Evolutionary conservation across 202 grass and related monocot species (phyloP).

Genomic region (Digitaria exilis): DNA sequence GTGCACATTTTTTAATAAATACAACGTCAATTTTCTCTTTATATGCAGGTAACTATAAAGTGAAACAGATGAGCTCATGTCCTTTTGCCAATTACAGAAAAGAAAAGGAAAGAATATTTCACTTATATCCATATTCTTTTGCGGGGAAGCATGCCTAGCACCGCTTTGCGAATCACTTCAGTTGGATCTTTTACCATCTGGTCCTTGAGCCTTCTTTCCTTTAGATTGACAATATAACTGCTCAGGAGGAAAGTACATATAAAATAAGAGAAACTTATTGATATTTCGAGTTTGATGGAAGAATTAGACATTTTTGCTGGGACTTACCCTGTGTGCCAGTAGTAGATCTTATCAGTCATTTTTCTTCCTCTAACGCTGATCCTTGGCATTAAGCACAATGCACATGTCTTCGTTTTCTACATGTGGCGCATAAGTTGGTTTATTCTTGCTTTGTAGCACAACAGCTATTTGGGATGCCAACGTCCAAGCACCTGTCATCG

Average conservation of each 20-base stretch:
- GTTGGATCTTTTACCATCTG: conserved; percentile 92
- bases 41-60: neutral
- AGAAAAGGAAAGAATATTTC: conserved; percentile 23
- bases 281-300: neutral
- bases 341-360: conserved; percentile 92
- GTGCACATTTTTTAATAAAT: neutral
- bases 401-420: conserved; percentile 96
- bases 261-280: conserved; percentile 3
- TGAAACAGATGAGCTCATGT: neutral
- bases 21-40: neutral
- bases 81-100: neutral
- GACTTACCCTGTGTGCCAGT: conserved; percentile 85
- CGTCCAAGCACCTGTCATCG: conserved; percentile 79
- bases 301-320: neutral
- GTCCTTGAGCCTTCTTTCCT: conserved; percentile 91
- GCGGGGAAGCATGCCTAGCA: conserved; percentile 85
- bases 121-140: conserved; percentile 95
- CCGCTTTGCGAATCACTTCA: conserved; percentile 93
- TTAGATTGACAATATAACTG: conserved; percentile 86
- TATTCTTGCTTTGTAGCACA: conserved; percentile 94
- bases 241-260: neutral
- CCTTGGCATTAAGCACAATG: conserved; percentile 89
- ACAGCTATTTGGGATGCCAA: conserved; percentile 86
- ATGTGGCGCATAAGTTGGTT: conserved; percentile 87
- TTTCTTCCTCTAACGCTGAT: conserved; percentile 85